A percentile compares a stretch with the other conserved stretches of the same genome.
These are phyloP conservation scores for Musa beccarii DNA, from an alignment of 176 grass and related monocot species.

Conservation along the genomic window DNA sequence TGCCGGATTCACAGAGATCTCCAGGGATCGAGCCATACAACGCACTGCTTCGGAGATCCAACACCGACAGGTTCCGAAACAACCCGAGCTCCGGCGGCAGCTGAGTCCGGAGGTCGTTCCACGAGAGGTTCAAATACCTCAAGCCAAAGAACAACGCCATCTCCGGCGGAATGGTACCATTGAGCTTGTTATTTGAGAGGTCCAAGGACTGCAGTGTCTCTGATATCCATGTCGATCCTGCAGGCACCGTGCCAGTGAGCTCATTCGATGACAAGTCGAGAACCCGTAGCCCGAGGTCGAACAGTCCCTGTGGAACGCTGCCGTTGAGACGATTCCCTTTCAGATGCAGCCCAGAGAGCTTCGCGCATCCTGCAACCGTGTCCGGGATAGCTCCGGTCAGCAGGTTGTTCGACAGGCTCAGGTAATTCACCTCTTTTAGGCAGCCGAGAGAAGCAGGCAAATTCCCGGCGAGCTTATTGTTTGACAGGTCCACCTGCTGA, in stretches of 20 bases:
- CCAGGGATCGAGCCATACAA: slow-evolving; percentile 48
- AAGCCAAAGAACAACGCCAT: slow-evolving; percentile 60
- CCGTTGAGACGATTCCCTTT: slow-evolving; percentile 44
- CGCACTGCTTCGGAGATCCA: slow-evolving; percentile 63
- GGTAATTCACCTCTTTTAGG: slow-evolving; percentile 77
- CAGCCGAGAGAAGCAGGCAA: slow-evolving; percentile 50
- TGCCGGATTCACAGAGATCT: slow-evolving; percentile 73
- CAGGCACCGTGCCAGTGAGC: slow-evolving; percentile 52
- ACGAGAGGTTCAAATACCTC: slow-evolving; percentile 70
- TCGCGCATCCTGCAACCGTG: slow-evolving; percentile 44
- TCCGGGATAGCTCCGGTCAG: slow-evolving; percentile 48
- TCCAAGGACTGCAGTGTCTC: slow-evolving; percentile 72
- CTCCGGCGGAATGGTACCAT: slow-evolving; percentile 61
- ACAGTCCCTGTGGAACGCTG: slow-evolving; percentile 54
- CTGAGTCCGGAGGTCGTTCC: slow-evolving; percentile 64
- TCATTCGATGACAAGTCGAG: slow-evolving; percentile 79
- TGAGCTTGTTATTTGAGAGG: slow-evolving; percentile 61
- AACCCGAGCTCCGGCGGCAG: slow-evolving; percentile 77
- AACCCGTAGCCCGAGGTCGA: slow-evolving; percentile 56
- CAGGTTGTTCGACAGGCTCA: slow-evolving; percentile 59
- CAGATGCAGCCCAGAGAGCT: slow-evolving; percentile 59
- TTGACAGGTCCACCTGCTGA: slow-evolving; percentile 58
- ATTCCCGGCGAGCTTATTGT: slow-evolving; percentile 49
- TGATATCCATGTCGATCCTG: slow-evolving; percentile 42
- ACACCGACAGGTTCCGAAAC: slow-evolving; percentile 62